Base-by-base conservation (phyloP, 2,329 filamentous ascomycete species). In the Paecilomyces fulvus region DNA sequence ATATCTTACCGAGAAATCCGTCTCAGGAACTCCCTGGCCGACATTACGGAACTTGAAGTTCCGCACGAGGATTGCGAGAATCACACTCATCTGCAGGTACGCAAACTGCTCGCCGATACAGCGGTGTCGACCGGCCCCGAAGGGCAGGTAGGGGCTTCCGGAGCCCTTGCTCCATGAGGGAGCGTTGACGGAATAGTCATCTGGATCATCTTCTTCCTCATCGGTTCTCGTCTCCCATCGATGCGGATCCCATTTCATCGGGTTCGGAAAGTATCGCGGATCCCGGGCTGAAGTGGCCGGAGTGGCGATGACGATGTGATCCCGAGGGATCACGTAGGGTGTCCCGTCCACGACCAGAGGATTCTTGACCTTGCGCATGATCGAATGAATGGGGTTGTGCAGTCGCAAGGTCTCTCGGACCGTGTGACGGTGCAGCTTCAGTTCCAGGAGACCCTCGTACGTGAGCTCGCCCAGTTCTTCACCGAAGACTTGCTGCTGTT, bases 101-200 rank as follows among this genome's bases (percentile, higher is more conserved):
- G 92, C 92, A 72, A 96, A 97, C 68, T 96, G 90, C 80, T 97
- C 92, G 62, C 92, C 92, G 68, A 97, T 96, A 75, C 92, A 97
- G 63, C 92, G 82, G 75, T 97, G 92, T 63, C 92, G 82, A 48
- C 92, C 92, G 30, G 92, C 92, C 57, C 92, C 92, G 69, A 97
- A 97, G 1, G 92, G 92, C 51, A 97, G 83, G 72, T 96, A 97
- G 0, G 92, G 92, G 54, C 89, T 95, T 58, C 84, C 84, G 12
- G 90, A 87, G 56, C 92, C 92, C 80, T 96, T 96, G 80, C 85
- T 92, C 63, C 96, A 88, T 53, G 95, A 79, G n/a, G 37, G 9
- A 43, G n/a, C 37, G 5, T 43, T 43, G 2, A 43, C 37, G n/a
- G n/a, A n/a, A n/a, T n/a, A n/a, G n/a, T n/a, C n/a, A n/a, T n/a